Evolutionary conservation across 768 basidiomycete genomes (phyloP), one percentile per base, ranked within the genome.

Genomic region (Sarcodon sp.): DNA sequence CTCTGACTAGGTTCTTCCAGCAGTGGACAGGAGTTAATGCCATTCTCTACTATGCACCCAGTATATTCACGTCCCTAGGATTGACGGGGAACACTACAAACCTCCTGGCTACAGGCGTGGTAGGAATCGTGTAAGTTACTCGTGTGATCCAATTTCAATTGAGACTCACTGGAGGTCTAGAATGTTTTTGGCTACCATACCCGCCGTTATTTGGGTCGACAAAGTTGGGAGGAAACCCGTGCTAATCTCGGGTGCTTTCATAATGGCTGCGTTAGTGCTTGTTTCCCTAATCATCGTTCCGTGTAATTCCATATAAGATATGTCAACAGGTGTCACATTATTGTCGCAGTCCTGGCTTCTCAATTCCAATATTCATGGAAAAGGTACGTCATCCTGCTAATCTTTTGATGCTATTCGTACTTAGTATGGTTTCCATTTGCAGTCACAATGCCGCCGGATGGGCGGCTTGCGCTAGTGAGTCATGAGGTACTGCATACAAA

Each of bases 21-120:
- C 84, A 87, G 63, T 87, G 83, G 83, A 85, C 83, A 32, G 86
- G 84, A 51, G 71, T 84, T 55, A 84, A 85, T 54, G 80, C 77
- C 6, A 80, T 85, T 53, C 64, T 87, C 45, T 87, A 86, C 66
- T 87, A 86, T 54, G 83, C 84, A 0, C 85, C 80, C 2, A 70
- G 64, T 36, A 87, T 88, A 50, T 88, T 87, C 68, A 43, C 67
- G 38, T 54, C 59, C 12, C 71, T 88, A 35, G 76, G 80, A 43
- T 63, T 86, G 33, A 69, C 67, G 1, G 81, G 82, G 2, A 81
- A 76, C 51, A 69, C 81, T 1, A 73, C 70, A 35, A 73, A 72
- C 2, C 66, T 78, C 0, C 65, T 79, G 32, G 76, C 76, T 2
- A 77, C 76, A 38, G 86, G 85, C 46, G 82, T 89, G 15, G 86